phyloP scores from a whole-genome alignment of 306 rosid species.

The Dalbergia cochinchinensis region DNA sequence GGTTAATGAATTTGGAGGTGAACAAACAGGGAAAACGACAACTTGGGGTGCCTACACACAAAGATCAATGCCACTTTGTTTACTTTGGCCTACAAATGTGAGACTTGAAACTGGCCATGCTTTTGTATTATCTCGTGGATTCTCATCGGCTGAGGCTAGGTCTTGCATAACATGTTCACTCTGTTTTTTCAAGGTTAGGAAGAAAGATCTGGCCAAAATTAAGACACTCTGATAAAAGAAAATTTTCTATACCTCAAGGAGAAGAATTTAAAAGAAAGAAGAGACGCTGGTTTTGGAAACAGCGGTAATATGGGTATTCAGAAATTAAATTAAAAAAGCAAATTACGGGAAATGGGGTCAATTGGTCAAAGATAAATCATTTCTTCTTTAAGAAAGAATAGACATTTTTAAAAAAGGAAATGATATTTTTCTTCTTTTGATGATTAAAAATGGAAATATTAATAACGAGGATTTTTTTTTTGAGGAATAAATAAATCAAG shows the following conservation, averaged over 20 bases:
- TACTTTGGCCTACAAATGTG: not conserved
- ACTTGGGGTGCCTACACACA: not conserved
- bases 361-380: constrained; percentile 20
- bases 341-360: constrained; percentile 7
- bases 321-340: not conserved
- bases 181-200: no score
- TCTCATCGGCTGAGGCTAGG: constrained; percentile 22
- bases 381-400: constrained; percentile 22
- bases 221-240: not conserved
- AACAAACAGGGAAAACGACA: constrained; percentile 29
- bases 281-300: not conserved
- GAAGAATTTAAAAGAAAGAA: not conserved
- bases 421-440: no score
- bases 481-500: constrained; percentile 18
- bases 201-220: no score
- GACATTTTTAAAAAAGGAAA: not conserved
- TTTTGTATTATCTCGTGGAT: not conserved
- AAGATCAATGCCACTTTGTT: not conserved
- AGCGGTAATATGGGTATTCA: not conserved
- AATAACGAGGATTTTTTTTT: not conserved
- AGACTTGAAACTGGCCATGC: constrained; percentile 15
- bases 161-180: no score
- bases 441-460: not conserved
- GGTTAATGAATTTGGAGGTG: no score
- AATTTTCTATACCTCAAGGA: not conserved